A percentile compares a stretch with the other conserved stretches of the same genome.
Evolutionary conservation across 768 basidiomycete species (phyloP).

Genomic region (Rhodotorula toruloides): DNA sequence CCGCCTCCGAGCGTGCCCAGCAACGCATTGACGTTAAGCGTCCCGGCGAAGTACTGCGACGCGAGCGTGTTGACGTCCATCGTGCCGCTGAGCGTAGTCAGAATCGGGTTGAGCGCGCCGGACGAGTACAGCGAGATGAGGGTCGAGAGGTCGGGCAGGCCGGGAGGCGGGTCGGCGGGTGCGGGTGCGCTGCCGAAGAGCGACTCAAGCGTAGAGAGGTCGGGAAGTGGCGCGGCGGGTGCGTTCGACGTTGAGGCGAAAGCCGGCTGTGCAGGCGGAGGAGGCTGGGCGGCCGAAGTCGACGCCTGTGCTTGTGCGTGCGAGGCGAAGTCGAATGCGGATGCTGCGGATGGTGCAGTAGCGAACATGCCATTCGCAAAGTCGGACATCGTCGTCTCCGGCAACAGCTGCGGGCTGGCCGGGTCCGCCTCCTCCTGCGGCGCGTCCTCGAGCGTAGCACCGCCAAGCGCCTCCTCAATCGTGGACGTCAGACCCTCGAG

Average conservation of each 20-base stretch:
- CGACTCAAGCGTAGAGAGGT: constrained; percentile 11
- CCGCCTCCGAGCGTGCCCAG: neutral
- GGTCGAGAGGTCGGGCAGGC: constrained; percentile 9
- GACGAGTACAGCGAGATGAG: constrained; percentile 11
- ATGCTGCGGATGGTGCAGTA: neutral
- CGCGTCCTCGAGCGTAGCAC: neutral
- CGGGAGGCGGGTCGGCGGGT: neutral
- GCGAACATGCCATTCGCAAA: neutral
- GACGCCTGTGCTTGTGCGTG: neutral
- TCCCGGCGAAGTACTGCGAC: constrained; percentile 21
- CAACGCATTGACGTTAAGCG: constrained; percentile 11
- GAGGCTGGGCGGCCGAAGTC: neutral
- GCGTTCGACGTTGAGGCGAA: neutral
- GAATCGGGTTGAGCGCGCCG: constrained; percentile 1
- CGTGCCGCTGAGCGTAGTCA: neutral
- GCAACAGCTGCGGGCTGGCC: neutral
- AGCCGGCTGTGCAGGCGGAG: neutral
- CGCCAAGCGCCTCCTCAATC: constrained; percentile 17
- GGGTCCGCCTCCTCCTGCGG: no score
- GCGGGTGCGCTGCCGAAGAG: neutral
- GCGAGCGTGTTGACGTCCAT: constrained; percentile 19
- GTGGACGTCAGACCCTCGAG: neutral
- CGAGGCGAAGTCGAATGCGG: neutral
- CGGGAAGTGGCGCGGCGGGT: neutral
- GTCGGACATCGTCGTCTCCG: neutral